phyloP scores from a whole-genome alignment of 441 rosid species.

The Aquilaria agallochum region DNA sequence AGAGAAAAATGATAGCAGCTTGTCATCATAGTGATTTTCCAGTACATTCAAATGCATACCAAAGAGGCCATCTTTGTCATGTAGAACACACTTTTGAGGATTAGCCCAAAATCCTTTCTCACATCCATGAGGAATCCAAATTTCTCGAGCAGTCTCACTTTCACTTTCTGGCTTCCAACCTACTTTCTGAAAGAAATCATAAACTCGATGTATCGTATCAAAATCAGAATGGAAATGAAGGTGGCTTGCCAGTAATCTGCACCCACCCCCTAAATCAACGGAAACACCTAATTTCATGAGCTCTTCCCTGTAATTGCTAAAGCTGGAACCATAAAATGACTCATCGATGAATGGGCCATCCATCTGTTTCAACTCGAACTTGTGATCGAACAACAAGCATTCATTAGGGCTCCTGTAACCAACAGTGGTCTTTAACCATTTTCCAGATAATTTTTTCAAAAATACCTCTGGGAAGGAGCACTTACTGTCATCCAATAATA shows the following conservation, averaged over 20 bases:
- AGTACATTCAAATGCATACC: slow-evolving; percentile 37
- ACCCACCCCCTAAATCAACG: slow-evolving; percentile 22
- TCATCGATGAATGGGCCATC: slow-evolving; percentile 82
- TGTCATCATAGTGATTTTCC: slow-evolving; percentile 31
- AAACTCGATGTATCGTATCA: slow-evolving; percentile 41
- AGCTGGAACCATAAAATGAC: slow-evolving; percentile 42
- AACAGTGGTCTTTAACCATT: slow-evolving; percentile 52
- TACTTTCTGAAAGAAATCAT: slow-evolving; percentile 26
- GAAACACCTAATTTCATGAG: slow-evolving; percentile 46
- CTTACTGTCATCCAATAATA: slow-evolving; percentile 22
- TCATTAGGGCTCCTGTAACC: slow-evolving; percentile 46
- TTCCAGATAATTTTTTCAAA: slow-evolving; percentile 23
- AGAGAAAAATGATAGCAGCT: slow-evolving; percentile 33
- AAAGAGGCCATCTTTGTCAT: slow-evolving; percentile 49
- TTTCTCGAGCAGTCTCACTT: slow-evolving; percentile 15
- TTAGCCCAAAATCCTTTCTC: slow-evolving; percentile 43
- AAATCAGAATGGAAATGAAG: slow-evolving; percentile 35
- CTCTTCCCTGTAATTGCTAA: slow-evolving; percentile 30
- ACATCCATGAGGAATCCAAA: slow-evolving; percentile 51
- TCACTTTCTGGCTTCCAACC: slow-evolving; percentile 34
- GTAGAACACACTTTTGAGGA: slow-evolving; percentile 38
- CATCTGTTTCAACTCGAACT: slow-evolving; percentile 35
- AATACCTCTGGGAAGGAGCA: slow-evolving; percentile 24
- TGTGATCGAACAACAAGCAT: slow-evolving; percentile 39
- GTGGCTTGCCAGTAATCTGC: slow-evolving; percentile 32